Evolutionary conservation across 257 asterid genomes (phyloP).

Genomic region (Nicotiana knightiana): DNA sequence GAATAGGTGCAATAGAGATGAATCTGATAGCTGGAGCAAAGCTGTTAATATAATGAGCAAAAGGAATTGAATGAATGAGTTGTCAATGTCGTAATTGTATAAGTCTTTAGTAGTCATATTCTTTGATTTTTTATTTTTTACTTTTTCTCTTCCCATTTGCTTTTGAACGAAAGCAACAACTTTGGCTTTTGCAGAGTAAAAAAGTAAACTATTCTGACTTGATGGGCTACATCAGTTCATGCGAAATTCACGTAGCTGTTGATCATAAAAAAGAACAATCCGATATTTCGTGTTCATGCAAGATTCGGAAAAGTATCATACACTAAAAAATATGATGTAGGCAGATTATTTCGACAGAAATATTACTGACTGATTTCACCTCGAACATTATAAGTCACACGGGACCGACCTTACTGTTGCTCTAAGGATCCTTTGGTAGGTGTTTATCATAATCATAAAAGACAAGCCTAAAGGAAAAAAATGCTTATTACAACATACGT

Average conservation of each 20-base stretch:
- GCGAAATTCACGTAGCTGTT: too few relatives aligned
- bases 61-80: slow-evolving; percentile 14
- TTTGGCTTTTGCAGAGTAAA: slow-evolving; percentile 1
- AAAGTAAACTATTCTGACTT: neutral
- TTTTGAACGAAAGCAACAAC: slow-evolving; percentile 3
- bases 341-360: accelerated
- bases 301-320: accelerated
- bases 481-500: too few relatives aligned
- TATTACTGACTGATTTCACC: too few relatives aligned
- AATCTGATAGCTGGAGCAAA: slow-evolving; percentile 12
- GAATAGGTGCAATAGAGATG: neutral
- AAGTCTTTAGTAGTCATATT: neutral
- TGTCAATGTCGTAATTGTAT: neutral
- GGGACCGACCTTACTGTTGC: too few relatives aligned
- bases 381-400: too few relatives aligned
- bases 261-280: too few relatives aligned
- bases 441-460: too few relatives aligned
- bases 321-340: too few relatives aligned
- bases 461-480: too few relatives aligned
- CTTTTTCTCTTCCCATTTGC: neutral
- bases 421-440: accelerated
- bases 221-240: neutral
- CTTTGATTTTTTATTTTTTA: neutral
- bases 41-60: slow-evolving; percentile 8
- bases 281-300: too few relatives aligned